Percentiles rank a stretch among this genome's conserved stretches.
Evolutionary conservation across 495 filamentous ascomycete species (phyloP).

Genomic region (Aspergillus bridgeri): DNA sequence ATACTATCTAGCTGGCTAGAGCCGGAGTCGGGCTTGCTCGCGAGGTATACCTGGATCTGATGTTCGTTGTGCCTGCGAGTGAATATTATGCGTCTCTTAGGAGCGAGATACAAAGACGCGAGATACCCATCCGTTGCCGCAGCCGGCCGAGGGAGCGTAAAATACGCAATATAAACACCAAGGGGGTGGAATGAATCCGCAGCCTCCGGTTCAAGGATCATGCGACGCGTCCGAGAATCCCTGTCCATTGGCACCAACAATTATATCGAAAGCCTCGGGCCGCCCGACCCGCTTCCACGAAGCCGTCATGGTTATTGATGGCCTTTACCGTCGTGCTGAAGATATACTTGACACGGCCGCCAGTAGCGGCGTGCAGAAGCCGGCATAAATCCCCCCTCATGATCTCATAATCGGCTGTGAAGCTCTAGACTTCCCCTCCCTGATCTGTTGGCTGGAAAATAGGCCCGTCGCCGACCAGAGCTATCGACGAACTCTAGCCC

Average conservation of each 20-base stretch:
- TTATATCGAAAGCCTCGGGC: slow-evolving; percentile 39
- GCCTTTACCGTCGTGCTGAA: no score
- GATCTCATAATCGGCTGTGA: slow-evolving; percentile 47
- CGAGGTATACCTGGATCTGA: no score
- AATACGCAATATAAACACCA: slow-evolving; percentile 25
- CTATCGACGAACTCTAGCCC: slow-evolving; percentile 34
- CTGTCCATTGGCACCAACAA: slow-evolving; percentile 50
- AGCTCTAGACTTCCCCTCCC: slow-evolving; percentile 11
- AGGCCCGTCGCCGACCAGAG: slow-evolving; percentile 17
- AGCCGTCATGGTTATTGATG: no score
- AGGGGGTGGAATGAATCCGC: slow-evolving; percentile 24
- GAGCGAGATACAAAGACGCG: no score
- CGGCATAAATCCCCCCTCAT: slow-evolving; percentile 42
- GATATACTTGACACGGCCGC: no score
- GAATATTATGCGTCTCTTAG: no score
- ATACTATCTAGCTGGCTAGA: no score
- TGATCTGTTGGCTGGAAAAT: slow-evolving; percentile 16
- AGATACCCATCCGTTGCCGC: no score
- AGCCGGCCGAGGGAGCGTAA: no score
- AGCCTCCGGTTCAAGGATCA: slow-evolving; percentile 42
- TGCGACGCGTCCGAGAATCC: no score
- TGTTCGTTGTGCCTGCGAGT: no score
- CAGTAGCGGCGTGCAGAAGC: slow-evolving; percentile 22
- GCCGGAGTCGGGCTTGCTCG: no score
- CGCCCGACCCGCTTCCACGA: slow-evolving; percentile 24